A percentile compares a stretch with the other conserved stretches of the same genome.
Evolutionary conservation across 345 rosid genomes (phyloP).

Genomic region (Populus euphratica): DNA sequence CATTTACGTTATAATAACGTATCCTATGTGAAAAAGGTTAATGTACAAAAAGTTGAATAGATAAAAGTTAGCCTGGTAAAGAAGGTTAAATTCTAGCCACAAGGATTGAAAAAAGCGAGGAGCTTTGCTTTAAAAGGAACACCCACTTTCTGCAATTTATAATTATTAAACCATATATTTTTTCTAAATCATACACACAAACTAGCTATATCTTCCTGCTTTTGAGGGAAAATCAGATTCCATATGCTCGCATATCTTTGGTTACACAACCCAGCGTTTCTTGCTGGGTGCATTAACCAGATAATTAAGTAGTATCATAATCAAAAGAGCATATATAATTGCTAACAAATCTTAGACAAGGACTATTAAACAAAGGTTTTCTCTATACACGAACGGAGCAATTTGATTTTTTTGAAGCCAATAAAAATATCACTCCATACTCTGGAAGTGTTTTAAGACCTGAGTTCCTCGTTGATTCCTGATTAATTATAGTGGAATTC

Average conservation of each 20-base stretch:
- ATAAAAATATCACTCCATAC: too few species aligned
- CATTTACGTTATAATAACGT: not conserved
- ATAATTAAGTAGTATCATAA: constrained; percentile 13
- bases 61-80: constrained; percentile 8
- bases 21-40: not conserved
- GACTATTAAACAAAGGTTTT: constrained; percentile 13
- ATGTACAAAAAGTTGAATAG: constrained; percentile 17
- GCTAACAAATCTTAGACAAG: constrained; percentile 10
- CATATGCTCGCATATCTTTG: constrained; percentile 16
- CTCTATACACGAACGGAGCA: not conserved
- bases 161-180: constrained; percentile 22
- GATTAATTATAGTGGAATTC: too few species aligned
- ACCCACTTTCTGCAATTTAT: constrained; percentile 70
- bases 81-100: constrained; percentile 18
- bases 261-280: constrained; percentile 12
- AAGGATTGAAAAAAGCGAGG: constrained; percentile 28
- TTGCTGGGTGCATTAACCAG: constrained; percentile 19
- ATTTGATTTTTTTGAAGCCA: too few species aligned
- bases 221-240: constrained; percentile 57
- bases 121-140: constrained; percentile 62
- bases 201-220: constrained; percentile 44
- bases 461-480: too few species aligned
- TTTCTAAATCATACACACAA: constrained; percentile 31
- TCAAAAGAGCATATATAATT: constrained; percentile 4
- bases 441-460: too few species aligned